These are phyloP conservation scores for Glonium stellatum DNA, from an alignment of 495 filamentous ascomycete genomes.

Conservation along the genomic window DNA sequence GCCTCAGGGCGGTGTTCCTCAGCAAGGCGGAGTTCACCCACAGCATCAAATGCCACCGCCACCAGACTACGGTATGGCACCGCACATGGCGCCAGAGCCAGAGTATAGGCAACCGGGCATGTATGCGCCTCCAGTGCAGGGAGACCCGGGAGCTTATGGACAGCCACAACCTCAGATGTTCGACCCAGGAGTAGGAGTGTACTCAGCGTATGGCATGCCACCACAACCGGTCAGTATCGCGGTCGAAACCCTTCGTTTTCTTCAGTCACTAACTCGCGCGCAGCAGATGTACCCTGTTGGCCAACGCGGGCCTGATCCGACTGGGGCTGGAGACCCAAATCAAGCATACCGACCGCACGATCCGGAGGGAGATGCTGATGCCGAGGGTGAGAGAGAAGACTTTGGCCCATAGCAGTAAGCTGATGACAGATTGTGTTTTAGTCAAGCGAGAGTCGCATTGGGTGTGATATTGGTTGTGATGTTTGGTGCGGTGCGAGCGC, in stretches of 20 bases:
- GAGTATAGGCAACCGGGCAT: conserved; percentile 73
- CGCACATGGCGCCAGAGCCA: conserved; percentile 37
- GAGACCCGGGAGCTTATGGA: conserved; percentile 61
- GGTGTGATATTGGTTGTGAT: no score
- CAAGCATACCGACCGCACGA: conserved; percentile 31
- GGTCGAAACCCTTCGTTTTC: conserved; percentile 8
- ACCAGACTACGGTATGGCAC: conserved; percentile 53
- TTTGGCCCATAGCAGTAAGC: conserved; percentile 15
- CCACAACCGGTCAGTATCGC: conserved; percentile 66
- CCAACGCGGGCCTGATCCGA: conserved; percentile 45
- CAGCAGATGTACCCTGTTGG: conserved; percentile 49
- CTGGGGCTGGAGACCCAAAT: conserved; percentile 37
- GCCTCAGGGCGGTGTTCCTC: conserved; percentile 21
- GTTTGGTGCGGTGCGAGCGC: no score
- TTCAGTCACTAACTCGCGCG: conserved; percentile 16
- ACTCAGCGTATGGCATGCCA: conserved; percentile 72
- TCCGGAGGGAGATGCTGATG: conserved; percentile 49
- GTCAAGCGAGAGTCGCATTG: no score
- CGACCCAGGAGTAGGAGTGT: conserved; percentile 71
- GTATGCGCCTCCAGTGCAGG: conserved; percentile 70
- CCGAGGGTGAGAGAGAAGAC: conserved; percentile 50
- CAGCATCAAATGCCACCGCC: conserved; percentile 64
- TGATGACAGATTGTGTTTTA: not conserved
- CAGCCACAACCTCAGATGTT: conserved; percentile 76
- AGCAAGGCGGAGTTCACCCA: conserved; percentile 51